A percentile compares a stretch with the other conserved stretches of the same genome.
Conservation (phyloP, 2,329 filamentous ascomycete genomes). For the Sarocladium kiliense region DNA sequence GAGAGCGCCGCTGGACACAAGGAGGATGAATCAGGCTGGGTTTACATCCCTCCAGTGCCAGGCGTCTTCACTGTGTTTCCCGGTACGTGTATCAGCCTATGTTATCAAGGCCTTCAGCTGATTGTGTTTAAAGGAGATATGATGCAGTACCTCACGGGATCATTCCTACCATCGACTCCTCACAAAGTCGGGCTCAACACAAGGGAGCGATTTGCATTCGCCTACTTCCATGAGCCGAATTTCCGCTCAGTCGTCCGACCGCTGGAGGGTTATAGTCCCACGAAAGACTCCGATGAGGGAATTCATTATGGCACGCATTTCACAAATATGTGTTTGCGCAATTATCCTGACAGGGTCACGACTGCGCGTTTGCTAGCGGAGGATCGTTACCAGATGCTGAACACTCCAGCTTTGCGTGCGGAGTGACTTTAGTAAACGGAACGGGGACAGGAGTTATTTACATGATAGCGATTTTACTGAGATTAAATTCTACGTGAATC, state of each 20-base stretch:
- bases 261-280: slow-evolving; percentile 24
- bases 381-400: slow-evolving; percentile 18
- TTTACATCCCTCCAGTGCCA: slow-evolving; percentile 39
- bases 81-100: slow-evolving; percentile 20
- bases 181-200: slow-evolving; percentile 45
- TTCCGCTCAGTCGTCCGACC: slow-evolving; percentile 40
- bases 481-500: too few relatives aligned
- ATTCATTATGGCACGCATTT: slow-evolving; percentile 49
- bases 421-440: neutral
- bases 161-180: slow-evolving; percentile 38
- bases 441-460: too few relatives aligned
- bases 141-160: slow-evolving; percentile 45
- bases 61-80: slow-evolving; percentile 45
- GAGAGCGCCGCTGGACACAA: slow-evolving; percentile 36
- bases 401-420: slow-evolving; percentile 9
- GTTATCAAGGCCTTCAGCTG: neutral
- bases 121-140: slow-evolving; percentile 35
- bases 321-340: slow-evolving; percentile 45
- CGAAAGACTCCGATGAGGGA: slow-evolving; percentile 25
- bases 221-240: slow-evolving; percentile 47
- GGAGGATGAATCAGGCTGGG: slow-evolving; percentile 40
- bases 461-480: too few relatives aligned
- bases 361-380: slow-evolving; percentile 23
- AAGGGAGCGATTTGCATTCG: slow-evolving; percentile 40
- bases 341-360: slow-evolving; percentile 42